Conservation (phyloP, 2,329 filamentous ascomycete species). For the Fusarium piperis region DNA sequence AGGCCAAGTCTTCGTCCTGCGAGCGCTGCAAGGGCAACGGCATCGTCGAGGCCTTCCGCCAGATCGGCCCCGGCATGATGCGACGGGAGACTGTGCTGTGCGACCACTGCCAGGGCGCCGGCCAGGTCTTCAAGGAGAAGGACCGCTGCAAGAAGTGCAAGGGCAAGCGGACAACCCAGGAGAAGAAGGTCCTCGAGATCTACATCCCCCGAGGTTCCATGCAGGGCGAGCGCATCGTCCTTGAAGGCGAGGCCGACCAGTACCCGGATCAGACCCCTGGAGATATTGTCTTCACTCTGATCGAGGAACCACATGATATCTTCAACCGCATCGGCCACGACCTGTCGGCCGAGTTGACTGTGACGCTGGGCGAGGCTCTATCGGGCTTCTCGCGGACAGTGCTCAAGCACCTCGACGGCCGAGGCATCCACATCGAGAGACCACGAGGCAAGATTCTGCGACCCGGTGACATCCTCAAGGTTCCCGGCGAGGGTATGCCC, state of each 20-base stretch:
- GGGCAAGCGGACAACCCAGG: conserved; percentile 84
- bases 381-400: conserved; percentile 91
- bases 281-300: conserved; percentile 89
- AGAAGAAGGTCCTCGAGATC: conserved; percentile 94
- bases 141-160: conserved; percentile 99
- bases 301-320: conserved; percentile 81
- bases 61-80: conserved; percentile 87
- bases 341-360: conserved; percentile 80
- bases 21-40: conserved; percentile 86
- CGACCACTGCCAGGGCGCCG: conserved; percentile 84
- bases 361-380: conserved; percentile 85
- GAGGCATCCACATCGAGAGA: conserved; percentile 84
- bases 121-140: conserved; percentile 91
- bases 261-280: conserved; percentile 88
- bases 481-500: conserved; percentile 94
- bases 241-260: conserved; percentile 96
- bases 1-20: conserved; percentile 85
- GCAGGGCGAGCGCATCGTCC: conserved; percentile 88
- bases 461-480: conserved; percentile 85
- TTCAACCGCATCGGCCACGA: conserved; percentile 89
- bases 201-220: conserved; percentile 91
- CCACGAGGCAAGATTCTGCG: conserved; percentile 83
- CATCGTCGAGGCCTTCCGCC: conserved; percentile 78
- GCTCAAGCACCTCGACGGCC: conserved; percentile 90
- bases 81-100: conserved; percentile 83